Evolutionary conservation across 768 basidiomycete genomes (phyloP), one percentile per base, ranked within the genome.

Genomic region (Thelephora ganbajun): DNA sequence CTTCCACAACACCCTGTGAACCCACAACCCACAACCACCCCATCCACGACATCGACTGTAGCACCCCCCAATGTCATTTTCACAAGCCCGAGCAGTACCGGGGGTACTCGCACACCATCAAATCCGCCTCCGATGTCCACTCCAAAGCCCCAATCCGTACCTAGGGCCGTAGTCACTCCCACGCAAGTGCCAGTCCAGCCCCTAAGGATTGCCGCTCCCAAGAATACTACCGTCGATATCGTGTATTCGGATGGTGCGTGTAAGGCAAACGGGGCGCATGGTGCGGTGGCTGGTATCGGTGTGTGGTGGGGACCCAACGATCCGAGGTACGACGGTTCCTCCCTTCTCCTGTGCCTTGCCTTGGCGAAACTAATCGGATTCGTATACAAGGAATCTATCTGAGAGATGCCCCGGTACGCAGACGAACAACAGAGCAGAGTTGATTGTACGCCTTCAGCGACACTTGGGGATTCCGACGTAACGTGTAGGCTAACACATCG

Each of bases 211-310:
- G 52, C 51, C 20, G 47, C 59, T 1, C 47, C 52, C 11, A 61
- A 68, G 20, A 63, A 61, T 48, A 44, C 35, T 2, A 59, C 57
- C 2, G 65, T 60, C 54, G 60, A 66, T 36, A 65, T 83, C 11
- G 91, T 91, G 1, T 94, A 88, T 55, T 81, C 74, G 16, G 93
- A 97, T 61, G 93, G 93, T 11, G 83, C 90, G 5, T 91, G 89
- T 53, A 77, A 75, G 56, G 77, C 80, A 2, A 97, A 97, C 58
- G 93, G 93, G 0, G 64, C 78, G 57, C 26, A 23, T 2, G 76
- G 72, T 1, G 72, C 84, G 0, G 53, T 74, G 36, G 93, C 89
- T 0, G 93, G 93, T 1, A 64, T 91, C 37, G 93, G 93, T 0
- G 87, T 97, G 0, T 97, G 80, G 78, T 97, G 87, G 86, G 87